Evolutionary conservation across 2,329 filamentous ascomycete genomes (phyloP), one percentile per base, ranked within the genome.

Genomic region (Fusarium denticulatum): DNA sequence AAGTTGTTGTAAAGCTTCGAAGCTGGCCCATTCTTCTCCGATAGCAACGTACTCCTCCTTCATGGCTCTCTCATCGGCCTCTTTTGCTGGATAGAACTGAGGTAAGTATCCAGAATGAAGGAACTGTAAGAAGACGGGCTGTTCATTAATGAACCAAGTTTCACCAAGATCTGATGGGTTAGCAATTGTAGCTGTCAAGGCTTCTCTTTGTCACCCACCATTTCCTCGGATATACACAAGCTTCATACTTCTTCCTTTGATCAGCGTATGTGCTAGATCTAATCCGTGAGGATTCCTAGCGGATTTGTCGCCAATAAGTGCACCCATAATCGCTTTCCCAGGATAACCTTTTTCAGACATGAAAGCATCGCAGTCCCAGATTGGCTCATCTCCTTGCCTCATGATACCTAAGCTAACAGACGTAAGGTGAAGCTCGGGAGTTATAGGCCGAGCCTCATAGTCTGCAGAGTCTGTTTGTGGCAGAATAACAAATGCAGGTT

Each of bases 121-220:
- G 5, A 73, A 73, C 18, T 73, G 71, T 1, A 73, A 11, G 9
- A 73, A 73, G 0, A 73, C 49, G 0, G 71, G 66, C 15, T 71
- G 50, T 3, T 73, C 66, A 5, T 73, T 71, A 7, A 73, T 56
- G 3, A 73, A 73, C 71, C 71, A 73, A 0, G 71, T 73, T 12
- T 73, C 71, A 7, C 70, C 71, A 6, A 73, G 24, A 2, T 58
- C 71, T 73, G 10, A 11, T 6, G 6, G 1, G 15, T 73, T 2
- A 73, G 71, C 7, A 24, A 16, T 7, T 40, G 8, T 13, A 16
- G 0, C 2, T 9, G 1, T 49, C 11, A n/a, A 4, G 1, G 12
- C 5, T 2, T 5, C 5, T 12, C 4, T 4, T 9, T 14, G 4
- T 2, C 14, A 28, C 71, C 8, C 56, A 73, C 71, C 61, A 14